Base-by-base conservation (phyloP, 108 stramenopile species). In the Skeletonema costatum region DNA sequence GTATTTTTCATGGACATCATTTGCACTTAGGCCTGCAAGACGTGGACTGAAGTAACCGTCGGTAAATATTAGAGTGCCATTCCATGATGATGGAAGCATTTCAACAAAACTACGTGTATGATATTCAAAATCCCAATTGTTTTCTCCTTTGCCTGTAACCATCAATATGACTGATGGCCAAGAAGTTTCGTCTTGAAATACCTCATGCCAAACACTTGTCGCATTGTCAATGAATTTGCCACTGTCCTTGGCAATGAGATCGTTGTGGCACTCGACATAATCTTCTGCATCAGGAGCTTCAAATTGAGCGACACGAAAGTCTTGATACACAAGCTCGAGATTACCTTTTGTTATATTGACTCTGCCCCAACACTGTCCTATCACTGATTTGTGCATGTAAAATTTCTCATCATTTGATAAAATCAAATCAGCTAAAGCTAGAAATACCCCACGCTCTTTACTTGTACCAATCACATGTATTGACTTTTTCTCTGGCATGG, bases 291-390 rank as follows among this genome's bases (percentile, higher is more conserved):
- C 62, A 7, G 33, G 65, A 4, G 41, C 59, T 60, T 82, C 81
- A 41, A 82, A 82, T 7, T 50, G 12, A 14, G 44, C 12, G 30
- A 67, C 69, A 61, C 81, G 38, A 68, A 82, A 76, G 46, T 82
- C 81, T 51, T 82, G 81, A 21, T 82, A 82, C 13, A 82, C 11
- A 19, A 82, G 25, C 60, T 76, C 60, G 5, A 82, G 13, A 17
- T 82, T 76, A 2, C 81, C 81, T 60, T 71, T 71, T 35, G 44
- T 69, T 25, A 82, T 60, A 7, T 31, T 13, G 11, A 70, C 81
- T 25, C 81, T 61, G n/a, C 81, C 81, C 81, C 74, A 82, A 66
- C 81, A 82, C 56, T 82, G 70, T 1, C 74, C 74, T 51, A 75
- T 13, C 2, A 75, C 48, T 4, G 74, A 75, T 13, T 61, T 17